Percentiles rank a stretch among this genome's conserved stretches.
These are phyloP conservation scores for Pichia norvegensis DNA, from an alignment of 1,139 yeast genomes.

Conservation along the genomic window DNA sequence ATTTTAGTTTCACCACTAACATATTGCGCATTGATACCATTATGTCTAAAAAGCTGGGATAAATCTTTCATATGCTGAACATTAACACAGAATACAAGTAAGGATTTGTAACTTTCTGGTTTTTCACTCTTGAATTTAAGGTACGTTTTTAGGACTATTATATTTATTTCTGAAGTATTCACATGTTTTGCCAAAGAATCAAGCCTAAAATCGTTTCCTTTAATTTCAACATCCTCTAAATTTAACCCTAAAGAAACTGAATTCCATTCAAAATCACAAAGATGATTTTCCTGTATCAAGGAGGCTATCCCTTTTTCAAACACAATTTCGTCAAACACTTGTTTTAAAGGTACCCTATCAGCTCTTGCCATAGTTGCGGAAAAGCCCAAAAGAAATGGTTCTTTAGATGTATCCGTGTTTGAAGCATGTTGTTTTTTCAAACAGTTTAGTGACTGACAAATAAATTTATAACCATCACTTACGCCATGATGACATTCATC, in stretches of 20 bases:
- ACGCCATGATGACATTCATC: slow-evolving; percentile 96
- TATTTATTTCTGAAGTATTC: slow-evolving; percentile 47
- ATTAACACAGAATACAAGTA: slow-evolving; percentile 74
- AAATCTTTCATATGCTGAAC: slow-evolving; percentile 56
- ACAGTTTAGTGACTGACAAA: slow-evolving; percentile 55
- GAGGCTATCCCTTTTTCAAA: slow-evolving; percentile 60
- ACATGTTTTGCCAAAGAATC: slow-evolving; percentile 46
- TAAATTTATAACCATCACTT: slow-evolving; percentile 55
- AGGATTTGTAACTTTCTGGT: slow-evolving; percentile 40
- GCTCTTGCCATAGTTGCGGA: slow-evolving; percentile 74
- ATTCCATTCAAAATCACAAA: slow-evolving; percentile 63
- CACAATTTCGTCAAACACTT: slow-evolving; percentile 66
- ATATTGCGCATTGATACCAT: slow-evolving; percentile 65
- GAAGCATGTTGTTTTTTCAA: slow-evolving; percentile 6
- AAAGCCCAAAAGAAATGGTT: slow-evolving; percentile 56
- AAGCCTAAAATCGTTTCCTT: slow-evolving; percentile 45
- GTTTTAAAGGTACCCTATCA: slow-evolving; percentile 55
- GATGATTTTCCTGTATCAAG: slow-evolving; percentile 62
- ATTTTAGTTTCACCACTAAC: slow-evolving; percentile 63
- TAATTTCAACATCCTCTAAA: slow-evolving; percentile 30
- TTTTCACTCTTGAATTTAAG: slow-evolving; percentile 32
- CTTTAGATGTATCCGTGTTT: slow-evolving; percentile 31
- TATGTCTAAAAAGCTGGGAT: slow-evolving; percentile 43
- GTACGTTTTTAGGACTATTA: slow-evolving; percentile 54
- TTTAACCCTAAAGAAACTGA: slow-evolving; percentile 41